phyloP scores from a whole-genome alignment of 495 filamentous ascomycete genomes.

The Saxophila tyrrhenica region DNA sequence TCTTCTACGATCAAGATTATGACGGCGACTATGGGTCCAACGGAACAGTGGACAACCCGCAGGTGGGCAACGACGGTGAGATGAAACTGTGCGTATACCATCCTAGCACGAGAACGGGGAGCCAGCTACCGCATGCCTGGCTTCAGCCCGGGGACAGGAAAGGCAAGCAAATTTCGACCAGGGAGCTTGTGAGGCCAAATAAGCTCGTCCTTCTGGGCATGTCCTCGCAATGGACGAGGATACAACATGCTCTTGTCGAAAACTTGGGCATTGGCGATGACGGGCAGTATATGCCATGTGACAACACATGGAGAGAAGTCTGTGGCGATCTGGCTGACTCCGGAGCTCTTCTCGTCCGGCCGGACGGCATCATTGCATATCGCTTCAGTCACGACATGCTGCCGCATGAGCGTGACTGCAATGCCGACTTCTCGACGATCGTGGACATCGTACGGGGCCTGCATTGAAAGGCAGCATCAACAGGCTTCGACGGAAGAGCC shows the following conservation, averaged over 20 bases:
- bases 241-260: neutral
- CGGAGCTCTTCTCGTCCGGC: constrained; percentile 6
- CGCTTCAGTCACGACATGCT: neutral
- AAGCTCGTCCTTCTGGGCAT: constrained; percentile 1
- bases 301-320: neutral
- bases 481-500: too few species aligned
- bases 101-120: constrained; percentile 7
- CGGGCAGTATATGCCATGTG: neutral
- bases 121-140: constrained; percentile 9
- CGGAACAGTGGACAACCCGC: neutral
- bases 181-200: neutral
- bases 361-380: constrained; percentile 8
- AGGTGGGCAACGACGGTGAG: neutral
- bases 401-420: too few species aligned
- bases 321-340: neutral
- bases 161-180: neutral
- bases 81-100: constrained; percentile 1
- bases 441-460: neutral
- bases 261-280: neutral
- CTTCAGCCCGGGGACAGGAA: neutral
- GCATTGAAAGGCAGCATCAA: too few species aligned
- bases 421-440: neutral
- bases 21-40: neutral
- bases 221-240: neutral
- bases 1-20: constrained; percentile 9